Evolutionary conservation across 352 stramenopile genomes (phyloP).

Genomic region (Phytophthora pseudosyringae): DNA sequence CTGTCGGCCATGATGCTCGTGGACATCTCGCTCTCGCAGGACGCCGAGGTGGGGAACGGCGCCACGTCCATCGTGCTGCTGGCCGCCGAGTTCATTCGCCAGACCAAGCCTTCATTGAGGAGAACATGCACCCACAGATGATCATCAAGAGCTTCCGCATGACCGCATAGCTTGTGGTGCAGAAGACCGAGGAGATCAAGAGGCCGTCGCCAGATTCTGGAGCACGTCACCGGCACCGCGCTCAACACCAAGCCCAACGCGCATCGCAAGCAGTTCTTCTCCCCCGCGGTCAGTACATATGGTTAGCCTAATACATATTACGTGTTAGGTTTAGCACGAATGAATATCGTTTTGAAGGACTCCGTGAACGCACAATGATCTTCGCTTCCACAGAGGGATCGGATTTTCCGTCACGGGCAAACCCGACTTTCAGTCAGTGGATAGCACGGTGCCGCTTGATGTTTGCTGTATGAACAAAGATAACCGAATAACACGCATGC

Average conservation of each 20-base stretch:
- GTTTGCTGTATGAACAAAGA: too few species aligned
- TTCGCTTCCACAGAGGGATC: too few species aligned
- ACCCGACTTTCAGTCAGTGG: too few species aligned
- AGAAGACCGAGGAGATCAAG: conserved; percentile 88
- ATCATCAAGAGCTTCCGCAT: conserved; percentile 92
- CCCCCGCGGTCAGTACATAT: conserved; percentile 88
- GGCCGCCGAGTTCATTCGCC: conserved; percentile 96
- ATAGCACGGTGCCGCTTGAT: too few species aligned
- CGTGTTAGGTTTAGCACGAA: too few species aligned
- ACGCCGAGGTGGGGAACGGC: conserved; percentile 91
- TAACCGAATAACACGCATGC: too few species aligned
- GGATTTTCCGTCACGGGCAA: too few species aligned
- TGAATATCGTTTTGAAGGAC: too few species aligned
- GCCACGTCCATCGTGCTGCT: conserved; percentile 98
- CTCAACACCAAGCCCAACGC: conserved; percentile 99
- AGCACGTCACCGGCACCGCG: conserved; percentile 94
- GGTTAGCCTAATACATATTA: too few species aligned
- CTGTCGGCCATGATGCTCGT: conserved; percentile 98
- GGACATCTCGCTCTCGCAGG: conserved; percentile 96
- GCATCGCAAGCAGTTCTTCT: conserved; percentile 97
- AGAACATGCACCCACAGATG: conserved; percentile 96
- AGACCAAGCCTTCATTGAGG: conserved; percentile 98
- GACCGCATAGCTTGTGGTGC: conserved; percentile 81
- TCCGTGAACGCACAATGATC: too few species aligned
- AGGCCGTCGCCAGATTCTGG: conserved; percentile 88